Evolutionary conservation across 2,329 filamentous ascomycete genomes (phyloP).

Genomic region (Xylariaceae sp.): DNA sequence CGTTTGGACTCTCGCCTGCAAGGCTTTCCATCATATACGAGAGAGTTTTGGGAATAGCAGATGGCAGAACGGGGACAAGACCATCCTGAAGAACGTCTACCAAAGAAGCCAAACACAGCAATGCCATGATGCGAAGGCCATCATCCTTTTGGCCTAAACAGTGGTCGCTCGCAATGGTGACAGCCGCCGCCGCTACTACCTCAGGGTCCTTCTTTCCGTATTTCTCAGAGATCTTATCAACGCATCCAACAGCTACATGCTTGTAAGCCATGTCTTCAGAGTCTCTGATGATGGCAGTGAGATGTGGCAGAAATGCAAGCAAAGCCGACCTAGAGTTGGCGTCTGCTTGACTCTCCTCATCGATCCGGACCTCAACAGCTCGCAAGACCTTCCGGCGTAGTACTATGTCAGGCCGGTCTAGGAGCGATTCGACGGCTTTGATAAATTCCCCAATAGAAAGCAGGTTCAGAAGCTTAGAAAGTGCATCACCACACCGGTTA

Average conservation of each 20-base stretch:
- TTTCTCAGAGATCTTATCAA: slow-evolving; percentile 91
- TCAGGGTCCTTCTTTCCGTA: slow-evolving; percentile 91
- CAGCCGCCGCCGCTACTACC: slow-evolving; percentile 73
- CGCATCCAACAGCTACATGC: slow-evolving; percentile 82
- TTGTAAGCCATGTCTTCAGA: slow-evolving; percentile 75
- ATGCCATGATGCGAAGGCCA: slow-evolving; percentile 77
- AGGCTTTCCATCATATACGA: slow-evolving; percentile 70
- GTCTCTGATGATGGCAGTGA: slow-evolving; percentile 75
- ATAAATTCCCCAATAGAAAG: slow-evolving; percentile 88
- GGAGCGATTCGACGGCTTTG: slow-evolving; percentile 79
- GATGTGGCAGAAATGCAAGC: slow-evolving; percentile 76
- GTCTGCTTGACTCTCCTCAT: slow-evolving; percentile 71
- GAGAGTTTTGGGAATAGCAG: slow-evolving; percentile 72
- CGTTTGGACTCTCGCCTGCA: slow-evolving; percentile 52
- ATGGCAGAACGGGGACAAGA: slow-evolving; percentile 80
- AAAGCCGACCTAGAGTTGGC: slow-evolving; percentile 68
- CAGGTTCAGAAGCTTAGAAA: slow-evolving; percentile 80
- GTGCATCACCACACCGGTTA: slow-evolving; percentile 65
- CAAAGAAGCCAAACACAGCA: slow-evolving; percentile 85
- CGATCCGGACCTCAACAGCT: slow-evolving; percentile 79
- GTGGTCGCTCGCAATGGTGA: slow-evolving; percentile 73
- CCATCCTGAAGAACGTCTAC: slow-evolving; percentile 86
- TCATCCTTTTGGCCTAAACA: slow-evolving; percentile 76
- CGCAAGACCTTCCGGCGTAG: slow-evolving; percentile 78
- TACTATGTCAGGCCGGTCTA: slow-evolving; percentile 74